phyloP scores from a whole-genome alignment of 176 grass and related monocot genomes.

The Microstegium vimineum region DNA sequence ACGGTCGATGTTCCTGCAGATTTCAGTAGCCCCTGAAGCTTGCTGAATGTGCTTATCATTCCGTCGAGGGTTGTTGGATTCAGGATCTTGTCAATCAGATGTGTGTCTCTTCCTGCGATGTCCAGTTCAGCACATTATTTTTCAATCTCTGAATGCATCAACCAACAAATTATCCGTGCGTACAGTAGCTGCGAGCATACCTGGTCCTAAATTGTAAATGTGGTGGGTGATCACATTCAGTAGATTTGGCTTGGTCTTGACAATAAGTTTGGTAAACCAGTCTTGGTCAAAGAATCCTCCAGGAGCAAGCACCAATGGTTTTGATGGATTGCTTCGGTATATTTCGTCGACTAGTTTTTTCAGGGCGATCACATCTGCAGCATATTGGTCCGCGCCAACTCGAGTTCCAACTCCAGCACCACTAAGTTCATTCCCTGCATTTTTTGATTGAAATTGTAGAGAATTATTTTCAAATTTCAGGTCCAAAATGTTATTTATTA shows the following conservation, averaged over 20 bases:
- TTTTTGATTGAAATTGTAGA: neutral
- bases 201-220: slow-evolving; percentile 87
- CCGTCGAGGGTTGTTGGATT: slow-evolving; percentile 58
- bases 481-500: slow-evolving; percentile 3
- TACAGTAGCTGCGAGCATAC: slow-evolving; percentile 24
- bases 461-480: neutral
- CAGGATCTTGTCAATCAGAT: slow-evolving; percentile 77
- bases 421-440: slow-evolving; percentile 85
- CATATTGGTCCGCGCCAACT: slow-evolving; percentile 58
- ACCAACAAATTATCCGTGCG: neutral
- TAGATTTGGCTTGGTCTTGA: slow-evolving; percentile 56
- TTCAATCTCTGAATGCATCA: neutral
- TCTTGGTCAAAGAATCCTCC: slow-evolving; percentile 73
- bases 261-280: slow-evolving; percentile 64
- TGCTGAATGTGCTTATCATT: slow-evolving; percentile 48
- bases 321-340: slow-evolving; percentile 44
- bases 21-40: slow-evolving; percentile 54
- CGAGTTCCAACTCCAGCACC: slow-evolving; percentile 58
- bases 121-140: neutral
- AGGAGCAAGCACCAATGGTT: slow-evolving; percentile 75
- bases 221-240: slow-evolving; percentile 84
- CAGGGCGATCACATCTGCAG: slow-evolving; percentile 60
- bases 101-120: slow-evolving; percentile 52
- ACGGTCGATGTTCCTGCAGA: slow-evolving; percentile 44
- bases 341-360: slow-evolving; percentile 35